A percentile compares a stretch with the other conserved stretches of the same genome.
Conservation (phyloP, 306 rosid species). For the Quercus aquifolioides region DNA sequence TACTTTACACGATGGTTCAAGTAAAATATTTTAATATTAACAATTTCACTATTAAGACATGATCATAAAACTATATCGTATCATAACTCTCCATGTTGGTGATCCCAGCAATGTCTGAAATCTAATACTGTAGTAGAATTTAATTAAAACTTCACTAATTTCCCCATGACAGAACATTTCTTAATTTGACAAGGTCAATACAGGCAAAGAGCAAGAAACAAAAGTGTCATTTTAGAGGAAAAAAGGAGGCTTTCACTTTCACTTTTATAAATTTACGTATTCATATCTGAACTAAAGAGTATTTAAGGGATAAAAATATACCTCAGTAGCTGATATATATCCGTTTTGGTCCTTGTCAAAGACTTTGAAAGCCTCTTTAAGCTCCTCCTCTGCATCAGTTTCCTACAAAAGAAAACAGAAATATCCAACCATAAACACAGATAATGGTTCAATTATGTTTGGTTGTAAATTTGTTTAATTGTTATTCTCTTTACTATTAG, state of each 20-base stretch:
- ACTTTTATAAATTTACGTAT: neutral
- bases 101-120: neutral
- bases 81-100: neutral
- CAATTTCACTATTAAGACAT: neutral
- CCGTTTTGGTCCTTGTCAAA: slow-evolving; percentile 97
- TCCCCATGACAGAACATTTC: neutral
- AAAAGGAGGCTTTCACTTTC: neutral
- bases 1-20: slow-evolving; percentile 17
- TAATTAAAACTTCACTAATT: neutral
- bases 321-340: slow-evolving; percentile 91
- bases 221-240: neutral
- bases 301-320: neutral
- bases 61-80: neutral
- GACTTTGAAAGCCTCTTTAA: slow-evolving; percentile 90
- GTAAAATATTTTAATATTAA: neutral
- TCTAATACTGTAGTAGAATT: neutral
- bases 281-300: neutral
- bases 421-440: neutral
- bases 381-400: slow-evolving; percentile 85
- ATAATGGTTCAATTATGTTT: too few relatives aligned
- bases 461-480: neutral
- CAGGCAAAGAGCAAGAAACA: neutral
- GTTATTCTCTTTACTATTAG: too few relatives aligned
- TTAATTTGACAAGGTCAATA: neutral
- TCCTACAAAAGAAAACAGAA: slow-evolving; percentile 43